A percentile compares a stretch with the other conserved stretches of the same genome.
These are phyloP conservation scores for Fomitopsis schrenkii DNA, from an alignment of 1,284 basidiomycete species.

Conservation along the genomic window DNA sequence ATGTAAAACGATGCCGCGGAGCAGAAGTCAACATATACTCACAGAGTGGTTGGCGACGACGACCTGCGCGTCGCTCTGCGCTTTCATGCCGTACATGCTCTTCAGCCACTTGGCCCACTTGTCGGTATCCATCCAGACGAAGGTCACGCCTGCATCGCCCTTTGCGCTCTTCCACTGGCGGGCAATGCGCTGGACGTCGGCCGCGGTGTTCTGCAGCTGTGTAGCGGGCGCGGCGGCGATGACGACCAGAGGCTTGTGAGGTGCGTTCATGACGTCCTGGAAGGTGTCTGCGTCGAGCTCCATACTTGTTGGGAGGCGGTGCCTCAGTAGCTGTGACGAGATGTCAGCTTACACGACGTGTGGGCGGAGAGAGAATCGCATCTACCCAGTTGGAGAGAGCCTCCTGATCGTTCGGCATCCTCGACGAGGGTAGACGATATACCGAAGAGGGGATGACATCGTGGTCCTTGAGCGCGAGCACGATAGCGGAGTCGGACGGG, in stretches of 20 bases:
- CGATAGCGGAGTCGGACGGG: conserved; percentile 42
- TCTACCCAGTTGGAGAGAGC: conserved; percentile 23
- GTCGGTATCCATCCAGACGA: conserved; percentile 81
- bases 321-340: conserved; percentile 26
- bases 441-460: conserved; percentile 37
- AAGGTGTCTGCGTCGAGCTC: conserved; percentile 77
- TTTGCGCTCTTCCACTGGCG: conserved; percentile 60
- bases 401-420: conserved; percentile 6
- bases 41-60: conserved; percentile 82
- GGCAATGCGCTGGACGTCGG: conserved; percentile 51
- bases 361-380: neutral
- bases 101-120: conserved; percentile 85
- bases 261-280: conserved; percentile 78
- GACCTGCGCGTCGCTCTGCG: conserved; percentile 42
- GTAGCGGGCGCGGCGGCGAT: conserved; percentile 49
- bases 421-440: conserved; percentile 15
- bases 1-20: conserved; percentile 1
- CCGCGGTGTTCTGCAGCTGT: conserved; percentile 36
- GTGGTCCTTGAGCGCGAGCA: conserved; percentile 77
- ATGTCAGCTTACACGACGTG: neutral
- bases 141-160: conserved; percentile 60
- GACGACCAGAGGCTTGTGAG: conserved; percentile 71
- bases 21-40: conserved; percentile 23
- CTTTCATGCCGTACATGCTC: conserved; percentile 73
- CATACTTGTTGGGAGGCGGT: conserved; percentile 67